These are phyloP conservation scores for Hysterium pulicare DNA, from an alignment of 2,329 filamentous ascomycete genomes.

Conservation along the genomic window DNA sequence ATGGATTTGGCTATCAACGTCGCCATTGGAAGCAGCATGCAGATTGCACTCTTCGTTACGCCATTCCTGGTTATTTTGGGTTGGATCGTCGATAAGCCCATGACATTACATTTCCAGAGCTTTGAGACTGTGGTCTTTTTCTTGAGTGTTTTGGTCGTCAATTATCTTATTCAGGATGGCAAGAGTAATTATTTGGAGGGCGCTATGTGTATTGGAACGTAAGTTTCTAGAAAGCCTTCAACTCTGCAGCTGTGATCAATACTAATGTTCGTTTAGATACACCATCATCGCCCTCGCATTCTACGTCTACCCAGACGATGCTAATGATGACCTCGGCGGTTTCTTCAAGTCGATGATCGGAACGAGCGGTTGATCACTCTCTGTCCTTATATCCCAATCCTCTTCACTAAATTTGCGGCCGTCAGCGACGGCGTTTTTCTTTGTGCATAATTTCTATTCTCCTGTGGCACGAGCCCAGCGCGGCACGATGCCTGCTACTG, in stretches of 20 bases:
- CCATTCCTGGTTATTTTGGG: slow-evolving; percentile 56
- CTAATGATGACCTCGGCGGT: slow-evolving; percentile 27
- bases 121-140: slow-evolving; percentile 89
- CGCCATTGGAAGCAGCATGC: slow-evolving; percentile 53
- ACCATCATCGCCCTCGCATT: slow-evolving; percentile 60
- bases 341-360: slow-evolving; percentile 14
- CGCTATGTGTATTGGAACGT: slow-evolving; percentile 54
- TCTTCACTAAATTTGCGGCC: neutral
- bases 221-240: slow-evolving; percentile 15
- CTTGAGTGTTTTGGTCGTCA: slow-evolving; percentile 79
- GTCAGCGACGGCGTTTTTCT: neutral
- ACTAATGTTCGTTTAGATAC: slow-evolving; percentile 37
- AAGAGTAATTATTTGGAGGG: slow-evolving; percentile 86
- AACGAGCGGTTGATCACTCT: neutral
- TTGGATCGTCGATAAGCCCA: slow-evolving; percentile 52
- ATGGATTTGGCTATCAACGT: slow-evolving; percentile 57
- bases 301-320: slow-evolving; percentile 58
- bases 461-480: no score
- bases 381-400: neutral
- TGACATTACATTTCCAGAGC: slow-evolving; percentile 76
- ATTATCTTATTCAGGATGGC: slow-evolving; percentile 81
- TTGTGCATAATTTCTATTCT: neutral
- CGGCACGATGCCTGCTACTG: no score
- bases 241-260: neutral
- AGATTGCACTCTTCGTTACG: slow-evolving; percentile 57